phyloP scores from a whole-genome alignment of 2,329 filamentous ascomycete genomes.

The Paracamarosporium sp. region DNA sequence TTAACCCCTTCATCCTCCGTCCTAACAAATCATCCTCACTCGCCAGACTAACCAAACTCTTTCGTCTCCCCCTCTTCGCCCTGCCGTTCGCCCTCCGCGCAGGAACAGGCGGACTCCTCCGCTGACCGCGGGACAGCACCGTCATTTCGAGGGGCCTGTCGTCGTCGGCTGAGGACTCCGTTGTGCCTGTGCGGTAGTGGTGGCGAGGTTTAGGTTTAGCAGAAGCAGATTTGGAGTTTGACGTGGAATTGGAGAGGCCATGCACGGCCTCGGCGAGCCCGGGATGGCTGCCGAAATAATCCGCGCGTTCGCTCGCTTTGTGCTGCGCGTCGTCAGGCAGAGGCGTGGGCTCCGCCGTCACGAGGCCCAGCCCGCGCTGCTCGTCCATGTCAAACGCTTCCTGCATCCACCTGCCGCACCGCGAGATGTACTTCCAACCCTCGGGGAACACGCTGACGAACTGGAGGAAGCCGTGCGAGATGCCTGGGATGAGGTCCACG shows the following conservation, averaged over 20 bases:
- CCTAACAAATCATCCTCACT: conserved; percentile 57
- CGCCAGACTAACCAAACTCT: conserved; percentile 53
- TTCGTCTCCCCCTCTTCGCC: conserved; percentile 40
- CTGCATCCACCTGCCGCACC: conserved; percentile 81
- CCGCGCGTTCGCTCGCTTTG: conserved; percentile 70
- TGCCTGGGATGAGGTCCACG: conserved; percentile 83
- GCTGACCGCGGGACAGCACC: conserved; percentile 27
- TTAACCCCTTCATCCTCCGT: conserved; percentile 56
- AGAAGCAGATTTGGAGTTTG: too few species aligned
- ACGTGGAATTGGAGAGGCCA: conserved; percentile 43
- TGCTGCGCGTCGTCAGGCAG: conserved; percentile 5
- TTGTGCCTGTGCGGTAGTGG: conserved; percentile 59
- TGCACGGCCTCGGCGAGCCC: conserved; percentile 80
- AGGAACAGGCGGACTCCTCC: conserved; percentile 21
- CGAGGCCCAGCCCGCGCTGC: conserved; percentile 47
- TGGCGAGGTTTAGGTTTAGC: conserved; percentile 42
- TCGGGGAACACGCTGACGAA: conserved; percentile 89
- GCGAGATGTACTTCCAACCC: conserved; percentile 85
- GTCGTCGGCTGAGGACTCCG: conserved; percentile 74
- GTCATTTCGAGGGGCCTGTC: conserved; percentile 84
- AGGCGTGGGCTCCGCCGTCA: conserved; percentile 2
- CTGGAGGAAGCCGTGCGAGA: conserved; percentile 92
- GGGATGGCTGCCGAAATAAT: conserved; percentile 70
- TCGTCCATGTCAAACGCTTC: conserved; percentile 69
- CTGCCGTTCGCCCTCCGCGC: conserved; percentile 21